These are phyloP conservation scores for Manihot esculenta DNA, from an alignment of 441 rosid species.

Conservation along the genomic window DNA sequence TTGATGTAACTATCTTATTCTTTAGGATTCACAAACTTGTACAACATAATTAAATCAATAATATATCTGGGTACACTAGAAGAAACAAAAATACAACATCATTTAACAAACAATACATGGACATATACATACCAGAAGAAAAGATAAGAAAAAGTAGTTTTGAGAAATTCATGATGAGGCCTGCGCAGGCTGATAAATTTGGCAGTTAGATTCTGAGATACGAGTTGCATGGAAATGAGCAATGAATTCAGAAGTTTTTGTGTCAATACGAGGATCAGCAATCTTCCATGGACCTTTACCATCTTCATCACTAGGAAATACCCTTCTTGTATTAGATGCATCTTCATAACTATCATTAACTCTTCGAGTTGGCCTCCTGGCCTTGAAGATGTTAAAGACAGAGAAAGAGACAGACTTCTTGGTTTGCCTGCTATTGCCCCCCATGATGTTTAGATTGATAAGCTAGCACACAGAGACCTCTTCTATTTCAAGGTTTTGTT, in stretches of 20 bases:
- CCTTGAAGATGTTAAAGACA: conserved; percentile 39
- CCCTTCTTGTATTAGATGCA: conserved; percentile 31
- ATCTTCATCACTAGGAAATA: conserved; percentile 59
- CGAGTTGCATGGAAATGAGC: conserved; percentile 52
- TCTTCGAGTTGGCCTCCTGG: conserved; percentile 33
- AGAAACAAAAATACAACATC: too few relatives aligned
- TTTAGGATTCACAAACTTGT: too few relatives aligned
- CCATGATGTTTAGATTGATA: conserved; percentile 29
- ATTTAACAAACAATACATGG: too few relatives aligned
- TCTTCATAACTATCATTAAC: conserved; percentile 34
- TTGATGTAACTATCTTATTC: too few relatives aligned
- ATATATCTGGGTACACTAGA: too few relatives aligned
- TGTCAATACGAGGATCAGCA: conserved; percentile 74
- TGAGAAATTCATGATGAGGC: neutral
- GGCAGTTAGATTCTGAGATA: conserved; percentile 44
- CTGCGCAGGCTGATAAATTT: conserved; percentile 18
- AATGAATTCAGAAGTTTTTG: conserved; percentile 59
- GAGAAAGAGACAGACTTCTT: conserved; percentile 27
- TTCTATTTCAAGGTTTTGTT: neutral
- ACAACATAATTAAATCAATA: too few relatives aligned
- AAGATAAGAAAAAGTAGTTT: too few relatives aligned
- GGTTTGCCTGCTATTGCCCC: conserved; percentile 40
- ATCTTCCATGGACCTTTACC: conserved; percentile 49
- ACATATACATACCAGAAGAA: too few relatives aligned
- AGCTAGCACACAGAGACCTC: neutral